These are phyloP conservation scores for Colletotrichum neosansevieriae DNA, from an alignment of 2,329 filamentous ascomycete genomes.

Conservation along the genomic window DNA sequence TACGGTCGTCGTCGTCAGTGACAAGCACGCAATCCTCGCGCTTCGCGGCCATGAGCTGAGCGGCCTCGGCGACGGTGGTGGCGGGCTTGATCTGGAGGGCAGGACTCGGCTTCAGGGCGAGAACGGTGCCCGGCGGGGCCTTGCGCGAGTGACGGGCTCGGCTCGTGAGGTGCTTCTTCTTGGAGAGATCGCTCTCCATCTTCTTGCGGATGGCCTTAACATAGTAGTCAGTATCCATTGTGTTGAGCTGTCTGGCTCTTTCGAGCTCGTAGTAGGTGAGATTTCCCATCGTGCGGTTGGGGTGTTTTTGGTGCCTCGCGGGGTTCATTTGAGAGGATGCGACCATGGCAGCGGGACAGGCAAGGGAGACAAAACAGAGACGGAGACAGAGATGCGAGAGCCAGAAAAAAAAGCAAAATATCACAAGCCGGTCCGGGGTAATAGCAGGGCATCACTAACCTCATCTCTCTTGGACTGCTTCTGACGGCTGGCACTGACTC, in stretches of 20 bases:
- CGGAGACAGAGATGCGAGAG: background rate
- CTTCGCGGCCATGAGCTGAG: constrained; percentile 98
- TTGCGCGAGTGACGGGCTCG: constrained; percentile 89
- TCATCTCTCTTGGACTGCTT: constrained; percentile 99
- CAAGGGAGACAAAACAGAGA: background rate
- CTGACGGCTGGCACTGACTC: constrained; percentile 91
- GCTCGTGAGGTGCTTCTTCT: constrained; percentile 87
- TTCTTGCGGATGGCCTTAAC: constrained; percentile 92
- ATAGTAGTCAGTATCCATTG: constrained; percentile 49
- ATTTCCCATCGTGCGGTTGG: constrained; percentile 23
- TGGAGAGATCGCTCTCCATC: constrained; percentile 96
- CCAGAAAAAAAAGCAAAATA: background rate
- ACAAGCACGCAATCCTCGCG: constrained; percentile 97
- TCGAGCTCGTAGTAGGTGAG: constrained; percentile 41
- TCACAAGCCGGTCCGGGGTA: constrained; percentile 15
- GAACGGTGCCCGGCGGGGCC: constrained; percentile 94
- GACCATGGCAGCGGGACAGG: background rate
- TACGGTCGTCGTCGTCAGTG: constrained; percentile 96
- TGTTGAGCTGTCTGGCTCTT: constrained; percentile 35
- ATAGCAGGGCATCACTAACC: constrained; percentile 67
- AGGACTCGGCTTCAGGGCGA: constrained; percentile 93
- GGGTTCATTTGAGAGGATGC: background rate
- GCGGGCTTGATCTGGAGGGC: constrained; percentile 97
- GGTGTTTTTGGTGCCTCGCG: background rate
- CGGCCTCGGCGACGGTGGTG: constrained; percentile 94